Evolutionary conservation across 2,329 filamentous ascomycete species (phyloP).

Genomic region (Aspergillus alliaceus): DNA sequence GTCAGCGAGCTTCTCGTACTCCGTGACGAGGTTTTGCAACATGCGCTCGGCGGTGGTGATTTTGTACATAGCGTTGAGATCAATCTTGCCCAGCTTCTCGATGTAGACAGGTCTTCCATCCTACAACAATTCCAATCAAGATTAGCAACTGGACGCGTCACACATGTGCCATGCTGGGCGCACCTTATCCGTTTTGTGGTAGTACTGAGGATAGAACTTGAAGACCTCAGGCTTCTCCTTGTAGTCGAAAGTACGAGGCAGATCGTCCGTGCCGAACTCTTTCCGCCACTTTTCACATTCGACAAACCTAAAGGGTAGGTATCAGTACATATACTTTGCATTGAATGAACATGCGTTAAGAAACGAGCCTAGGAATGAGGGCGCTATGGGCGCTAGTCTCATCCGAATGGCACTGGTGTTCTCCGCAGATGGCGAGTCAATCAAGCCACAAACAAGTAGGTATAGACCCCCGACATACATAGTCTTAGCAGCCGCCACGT

Average conservation of each 20-base stretch:
- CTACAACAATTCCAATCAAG: constrained; percentile 47
- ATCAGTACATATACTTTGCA: constrained; percentile 1
- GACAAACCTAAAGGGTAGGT: constrained; percentile 69
- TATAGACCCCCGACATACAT: constrained; percentile 71
- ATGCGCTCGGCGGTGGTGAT: constrained; percentile 92
- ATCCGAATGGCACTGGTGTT: not conserved
- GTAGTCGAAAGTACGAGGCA: constrained; percentile 81
- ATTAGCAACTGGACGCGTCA: constrained; percentile 6
- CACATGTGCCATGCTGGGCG: not conserved
- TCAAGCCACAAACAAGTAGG: not conserved
- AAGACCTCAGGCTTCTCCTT: constrained; percentile 79
- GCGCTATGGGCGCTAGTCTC: not conserved
- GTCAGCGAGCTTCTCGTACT: constrained; percentile 96
- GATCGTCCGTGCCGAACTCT: constrained; percentile 79
- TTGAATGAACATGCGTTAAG: not conserved
- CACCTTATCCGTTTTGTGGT: constrained; percentile 75
- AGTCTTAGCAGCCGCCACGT: constrained; percentile 76
- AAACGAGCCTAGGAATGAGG: not conserved
- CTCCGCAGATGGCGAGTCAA: not conserved
- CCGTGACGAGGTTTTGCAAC: constrained; percentile 91
- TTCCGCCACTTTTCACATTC: constrained; percentile 90
- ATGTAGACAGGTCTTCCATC: constrained; percentile 97
- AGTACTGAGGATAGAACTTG: constrained; percentile 96
- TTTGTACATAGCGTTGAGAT: constrained; percentile 85
- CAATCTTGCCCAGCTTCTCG: constrained; percentile 90